These are phyloP conservation scores for Tolypocladium tropicale DNA, from an alignment of 2,329 filamentous ascomycete genomes.

Conservation along the genomic window DNA sequence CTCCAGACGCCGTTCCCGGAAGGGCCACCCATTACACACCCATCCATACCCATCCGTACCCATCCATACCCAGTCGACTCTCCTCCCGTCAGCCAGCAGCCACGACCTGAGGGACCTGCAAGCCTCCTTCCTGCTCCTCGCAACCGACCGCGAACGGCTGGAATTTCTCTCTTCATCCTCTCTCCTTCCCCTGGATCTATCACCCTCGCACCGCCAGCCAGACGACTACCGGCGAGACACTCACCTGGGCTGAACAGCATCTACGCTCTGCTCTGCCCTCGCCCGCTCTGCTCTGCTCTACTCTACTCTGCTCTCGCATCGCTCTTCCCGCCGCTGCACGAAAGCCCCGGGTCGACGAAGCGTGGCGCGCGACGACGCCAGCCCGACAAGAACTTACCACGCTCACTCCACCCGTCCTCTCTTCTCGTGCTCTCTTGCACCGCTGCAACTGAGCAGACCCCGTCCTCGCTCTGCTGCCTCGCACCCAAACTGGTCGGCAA, in stretches of 20 bases:
- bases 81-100: not conserved
- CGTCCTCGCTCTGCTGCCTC: not conserved
- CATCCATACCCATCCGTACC: not conserved
- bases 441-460: not conserved
- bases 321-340: not conserved
- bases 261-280: not conserved
- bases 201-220: not conserved
- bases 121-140: not conserved
- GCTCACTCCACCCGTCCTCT: not conserved
- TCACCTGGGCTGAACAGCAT: not conserved
- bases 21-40: no score
- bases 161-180: not conserved
- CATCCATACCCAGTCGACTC: not conserved
- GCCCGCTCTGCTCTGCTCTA: not conserved
- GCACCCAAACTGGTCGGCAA: not conserved
- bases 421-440: not conserved
- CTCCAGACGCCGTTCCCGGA: constrained; percentile 1
- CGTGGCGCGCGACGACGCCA: not conserved
- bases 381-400: not conserved
- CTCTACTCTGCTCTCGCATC: not conserved
- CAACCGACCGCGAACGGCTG: not conserved
- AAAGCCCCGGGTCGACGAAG: not conserved
- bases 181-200: not conserved
- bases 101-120: not conserved
- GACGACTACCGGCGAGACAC: not conserved